Conservation (phyloP, 139 green algal genomes). For the Chlamydomonas sphaeroides region DNA sequence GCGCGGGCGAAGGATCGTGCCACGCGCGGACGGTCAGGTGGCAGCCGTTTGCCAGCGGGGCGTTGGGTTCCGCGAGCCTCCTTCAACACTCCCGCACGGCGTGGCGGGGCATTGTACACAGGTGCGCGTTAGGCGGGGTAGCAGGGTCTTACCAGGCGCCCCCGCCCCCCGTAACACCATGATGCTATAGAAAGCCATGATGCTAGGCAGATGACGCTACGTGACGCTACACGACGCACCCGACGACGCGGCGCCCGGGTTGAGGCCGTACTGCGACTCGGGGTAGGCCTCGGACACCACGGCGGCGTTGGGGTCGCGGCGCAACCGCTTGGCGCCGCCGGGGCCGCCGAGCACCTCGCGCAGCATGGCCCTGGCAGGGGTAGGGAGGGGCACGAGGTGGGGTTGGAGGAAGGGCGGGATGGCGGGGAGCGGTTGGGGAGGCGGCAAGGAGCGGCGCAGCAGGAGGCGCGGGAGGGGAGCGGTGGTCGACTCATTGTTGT, state of each 20-base stretch:
- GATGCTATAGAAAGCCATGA: no score
- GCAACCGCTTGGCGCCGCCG: background rate
- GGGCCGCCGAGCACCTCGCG: slow-evolving; percentile 41
- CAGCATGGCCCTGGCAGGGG: slow-evolving; percentile 57
- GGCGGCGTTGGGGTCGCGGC: slow-evolving; percentile 14
- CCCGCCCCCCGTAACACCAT: no score
- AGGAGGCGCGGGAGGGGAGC: background rate
- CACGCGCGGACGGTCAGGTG: slow-evolving; percentile 7
- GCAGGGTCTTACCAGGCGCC: no score
- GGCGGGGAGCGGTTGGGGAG: background rate
- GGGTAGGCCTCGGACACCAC: slow-evolving; percentile 79
- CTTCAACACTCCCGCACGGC: slow-evolving; percentile 40
- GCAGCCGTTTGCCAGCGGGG: slow-evolving; percentile 50
- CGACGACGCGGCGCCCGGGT: slow-evolving; percentile 48
- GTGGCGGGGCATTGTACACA: slow-evolving; percentile 35
- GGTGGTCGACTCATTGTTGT: no score
- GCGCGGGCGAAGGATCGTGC: slow-evolving; percentile 50
- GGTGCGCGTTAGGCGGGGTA: background rate
- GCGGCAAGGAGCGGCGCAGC: background rate
- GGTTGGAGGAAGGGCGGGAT: background rate
- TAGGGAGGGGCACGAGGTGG: background rate
- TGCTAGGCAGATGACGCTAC: background rate
- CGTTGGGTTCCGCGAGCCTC: slow-evolving; percentile 18
- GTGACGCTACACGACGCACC: slow-evolving; percentile 17
- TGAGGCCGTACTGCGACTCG: slow-evolving; percentile 78